Conservation (phyloP, 108 stramenopile genomes). For the Conticribra weissflogii region DNA sequence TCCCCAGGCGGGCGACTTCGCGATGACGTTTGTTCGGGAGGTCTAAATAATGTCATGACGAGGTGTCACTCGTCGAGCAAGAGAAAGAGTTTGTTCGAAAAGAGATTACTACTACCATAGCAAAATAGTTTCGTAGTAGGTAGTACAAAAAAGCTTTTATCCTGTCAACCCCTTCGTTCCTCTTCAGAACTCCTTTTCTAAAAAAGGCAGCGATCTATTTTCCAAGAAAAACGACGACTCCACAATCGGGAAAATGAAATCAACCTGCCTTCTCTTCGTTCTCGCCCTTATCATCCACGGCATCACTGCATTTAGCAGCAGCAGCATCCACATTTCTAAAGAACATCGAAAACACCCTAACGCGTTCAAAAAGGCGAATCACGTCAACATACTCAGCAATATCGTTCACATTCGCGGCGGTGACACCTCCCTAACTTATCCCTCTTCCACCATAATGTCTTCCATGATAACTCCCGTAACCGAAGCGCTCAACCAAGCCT, state of each 20-base stretch:
- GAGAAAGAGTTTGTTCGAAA: too few species aligned
- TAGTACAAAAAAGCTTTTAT: too few species aligned
- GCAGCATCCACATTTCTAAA: neutral
- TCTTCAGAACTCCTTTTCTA: too few species aligned
- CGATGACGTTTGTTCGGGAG: too few species aligned
- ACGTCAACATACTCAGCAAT: neutral
- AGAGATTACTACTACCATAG: too few species aligned
- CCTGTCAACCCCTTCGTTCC: too few species aligned
- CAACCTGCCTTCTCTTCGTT: neutral
- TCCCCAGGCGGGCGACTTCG: too few species aligned
- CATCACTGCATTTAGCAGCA: neutral
- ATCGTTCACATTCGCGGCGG: slow-evolving; percentile 34
- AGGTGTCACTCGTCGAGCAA: too few species aligned
- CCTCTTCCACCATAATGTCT: slow-evolving; percentile 10
- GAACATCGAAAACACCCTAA: neutral
- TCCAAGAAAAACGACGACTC: too few species aligned
- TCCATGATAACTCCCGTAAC: slow-evolving; percentile 19
- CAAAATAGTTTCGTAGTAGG: too few species aligned
- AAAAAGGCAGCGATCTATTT: too few species aligned
- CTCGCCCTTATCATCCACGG: neutral
- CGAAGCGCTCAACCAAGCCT: slow-evolving; percentile 16
- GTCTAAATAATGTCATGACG: too few species aligned
- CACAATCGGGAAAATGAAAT: neutral
- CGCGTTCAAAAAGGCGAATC: slow-evolving; percentile 1
- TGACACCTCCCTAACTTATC: neutral